Conservation (phyloP, 768 basidiomycete genomes). For the Tephrocybe rancida region DNA sequence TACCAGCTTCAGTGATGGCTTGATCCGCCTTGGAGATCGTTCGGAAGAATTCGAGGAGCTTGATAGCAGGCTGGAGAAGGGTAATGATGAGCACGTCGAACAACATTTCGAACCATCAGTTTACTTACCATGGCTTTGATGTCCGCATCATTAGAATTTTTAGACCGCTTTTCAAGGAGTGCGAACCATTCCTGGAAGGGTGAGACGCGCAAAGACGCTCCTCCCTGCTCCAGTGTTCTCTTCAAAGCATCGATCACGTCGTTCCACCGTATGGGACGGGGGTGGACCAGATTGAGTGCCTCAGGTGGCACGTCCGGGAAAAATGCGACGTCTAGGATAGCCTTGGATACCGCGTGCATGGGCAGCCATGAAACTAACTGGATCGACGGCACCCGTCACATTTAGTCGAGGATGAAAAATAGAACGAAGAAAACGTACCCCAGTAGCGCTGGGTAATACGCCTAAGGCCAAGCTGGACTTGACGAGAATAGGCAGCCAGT, state of each 20-base stretch:
- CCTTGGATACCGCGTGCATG: conserved; percentile 26
- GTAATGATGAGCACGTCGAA: neutral
- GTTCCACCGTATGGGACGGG: conserved; percentile 35
- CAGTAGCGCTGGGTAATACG: conserved; percentile 25
- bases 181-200: conserved; percentile 20
- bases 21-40: conserved; percentile 23
- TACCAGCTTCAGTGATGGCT: neutral
- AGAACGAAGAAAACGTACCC: neutral
- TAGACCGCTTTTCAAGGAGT: conserved; percentile 14
- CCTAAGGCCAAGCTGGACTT: conserved; percentile 32
- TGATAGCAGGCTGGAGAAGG: conserved; percentile 31
- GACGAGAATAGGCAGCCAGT: conserved; percentile 50
- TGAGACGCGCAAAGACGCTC: neutral
- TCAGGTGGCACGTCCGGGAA: conserved; percentile 20
- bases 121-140: conserved; percentile 8
- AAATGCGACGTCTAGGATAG: conserved; percentile 31
- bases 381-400: too few species aligned
- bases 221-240: neutral
- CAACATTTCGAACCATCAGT: neutral
- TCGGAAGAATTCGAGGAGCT: conserved; percentile 36
- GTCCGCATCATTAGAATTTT: conserved; percentile 1
- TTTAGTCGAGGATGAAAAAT: neutral
- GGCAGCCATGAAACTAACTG: conserved; percentile 47
- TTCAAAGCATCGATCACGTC: conserved; percentile 24
- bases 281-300: conserved; percentile 41